Evolutionary conservation across 2,329 filamentous ascomycete species (phyloP), one percentile per base, ranked within the genome.

Genomic region (Verticillium alfalfae): DNA sequence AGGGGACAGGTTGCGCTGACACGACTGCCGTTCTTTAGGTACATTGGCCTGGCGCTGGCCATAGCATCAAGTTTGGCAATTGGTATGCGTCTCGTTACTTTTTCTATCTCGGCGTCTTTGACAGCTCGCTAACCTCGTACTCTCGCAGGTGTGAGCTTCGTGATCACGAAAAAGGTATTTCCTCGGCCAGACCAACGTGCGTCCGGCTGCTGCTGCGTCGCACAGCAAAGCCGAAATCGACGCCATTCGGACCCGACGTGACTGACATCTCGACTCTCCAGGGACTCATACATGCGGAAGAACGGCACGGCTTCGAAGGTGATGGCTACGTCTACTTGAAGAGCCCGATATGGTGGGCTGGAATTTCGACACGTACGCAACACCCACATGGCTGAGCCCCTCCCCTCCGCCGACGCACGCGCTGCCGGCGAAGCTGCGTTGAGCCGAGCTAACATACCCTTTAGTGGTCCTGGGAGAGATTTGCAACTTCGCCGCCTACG

Each of bases 401-500:
- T 58, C 6, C 15, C 22, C 57, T 56, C 45, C 18, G 45, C 26
- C 26, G 45, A 26, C 36, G 3, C 36, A 3, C 22, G 34, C 34
- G 26, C 26, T 31, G 26, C 26, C 5, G 26, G 26, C 26, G 26
- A 31, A 31, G 26, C 26, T 31, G 26, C 16, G 58, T 16, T 34
- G 56, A 22, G 34, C 38, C 55, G 52, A 58, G 49, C 61, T 64
- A 58, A 69, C 60, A 22, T 15, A 41, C 36, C 54, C 63, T 60
- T 60, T 70, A 96, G 92, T 99, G 86, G 90, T 93, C 64, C 78
- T 96, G 55, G 95, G 95, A 72, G 95, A 99, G 78, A 81, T 97
- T 62, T 96, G 93, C 78, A 99, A 99, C 77, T 99, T 99, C 74
- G 93, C 93, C 58, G 95, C 95, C 65, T 99, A 99, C 74, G 95